A percentile compares a stretch with the other conserved stretches of the same genome.
These are phyloP conservation scores for Aspergillus intermedius DNA, from an alignment of 2,329 filamentous ascomycete species.

Conservation along the genomic window DNA sequence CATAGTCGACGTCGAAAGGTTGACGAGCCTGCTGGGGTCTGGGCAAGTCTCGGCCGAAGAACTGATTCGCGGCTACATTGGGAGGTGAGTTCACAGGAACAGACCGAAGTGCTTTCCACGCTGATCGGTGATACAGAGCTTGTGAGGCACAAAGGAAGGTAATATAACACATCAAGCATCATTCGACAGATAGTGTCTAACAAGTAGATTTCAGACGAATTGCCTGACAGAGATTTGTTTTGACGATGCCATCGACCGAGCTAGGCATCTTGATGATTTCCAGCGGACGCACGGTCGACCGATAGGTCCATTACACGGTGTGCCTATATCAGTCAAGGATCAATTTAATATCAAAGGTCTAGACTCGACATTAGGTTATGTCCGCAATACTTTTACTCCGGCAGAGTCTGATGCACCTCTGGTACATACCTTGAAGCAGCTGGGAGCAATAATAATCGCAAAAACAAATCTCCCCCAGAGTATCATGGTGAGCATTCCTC, in stretches of 20 bases:
- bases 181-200: neutral
- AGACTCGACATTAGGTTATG: constrained; percentile 1
- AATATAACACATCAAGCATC: neutral
- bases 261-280: neutral
- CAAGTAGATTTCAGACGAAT: neutral
- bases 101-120: neutral
- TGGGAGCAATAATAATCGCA: constrained; percentile 2
- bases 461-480: constrained; percentile 5
- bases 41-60: neutral
- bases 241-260: neutral
- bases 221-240: neutral
- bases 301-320: constrained; percentile 2
- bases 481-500: constrained; percentile 1
- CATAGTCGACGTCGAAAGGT: neutral
- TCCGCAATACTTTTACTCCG: neutral
- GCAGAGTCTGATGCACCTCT: neutral
- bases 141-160: neutral
- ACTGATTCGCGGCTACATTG: neutral
- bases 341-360: constrained; percentile 2
- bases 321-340: constrained; percentile 2
- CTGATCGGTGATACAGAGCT: neutral
- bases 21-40: neutral
- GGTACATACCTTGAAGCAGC: neutral
- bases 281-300: neutral
- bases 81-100: neutral